A percentile compares a stretch with the other conserved stretches of the same genome.
Conservation (phyloP, 495 filamentous ascomycete species). For the Neurospora sp. region DNA sequence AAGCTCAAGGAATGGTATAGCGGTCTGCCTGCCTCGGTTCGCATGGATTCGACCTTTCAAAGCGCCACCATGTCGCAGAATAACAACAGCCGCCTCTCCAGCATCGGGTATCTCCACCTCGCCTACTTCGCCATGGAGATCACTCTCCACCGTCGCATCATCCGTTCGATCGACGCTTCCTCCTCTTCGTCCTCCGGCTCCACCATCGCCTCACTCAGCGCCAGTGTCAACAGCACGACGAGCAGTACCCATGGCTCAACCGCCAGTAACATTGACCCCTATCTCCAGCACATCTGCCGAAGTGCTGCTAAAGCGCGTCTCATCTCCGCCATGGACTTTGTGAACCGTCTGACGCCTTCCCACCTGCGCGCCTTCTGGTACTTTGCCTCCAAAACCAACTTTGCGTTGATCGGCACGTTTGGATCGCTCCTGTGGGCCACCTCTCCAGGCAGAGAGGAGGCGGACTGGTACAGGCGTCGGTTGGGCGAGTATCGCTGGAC, state of each 20-base stretch:
- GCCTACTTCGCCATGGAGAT: constrained; percentile 80
- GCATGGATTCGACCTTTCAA: constrained; percentile 52
- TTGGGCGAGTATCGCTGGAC: constrained; percentile 93
- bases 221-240: constrained; percentile 3
- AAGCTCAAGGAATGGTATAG: constrained; percentile 76
- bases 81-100: constrained; percentile 35
- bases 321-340: constrained; percentile 70
- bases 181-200: constrained; percentile 12
- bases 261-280: constrained; percentile 42
- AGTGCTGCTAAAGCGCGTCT: constrained; percentile 75
- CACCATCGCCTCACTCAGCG: background rate
- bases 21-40: constrained; percentile 50
- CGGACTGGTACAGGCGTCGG: constrained; percentile 84
- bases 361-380: constrained; percentile 74
- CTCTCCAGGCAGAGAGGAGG: constrained; percentile 76
- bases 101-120: constrained; percentile 67
- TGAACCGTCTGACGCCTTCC: constrained; percentile 59
- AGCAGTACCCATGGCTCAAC: background rate
- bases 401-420: constrained; percentile 73
- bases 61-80: constrained; percentile 13
- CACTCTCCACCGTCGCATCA: constrained; percentile 72
- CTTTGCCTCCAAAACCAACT: constrained; percentile 71
- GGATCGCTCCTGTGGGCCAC: constrained; percentile 78
- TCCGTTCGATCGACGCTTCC: constrained; percentile 53
- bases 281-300: constrained; percentile 88